A percentile compares a stretch with the other conserved stretches of the same genome.
Evolutionary conservation across 2,329 filamentous ascomycete genomes (phyloP).

Genomic region (Ophiognomonia clavigignenti-juglandacearum): DNA sequence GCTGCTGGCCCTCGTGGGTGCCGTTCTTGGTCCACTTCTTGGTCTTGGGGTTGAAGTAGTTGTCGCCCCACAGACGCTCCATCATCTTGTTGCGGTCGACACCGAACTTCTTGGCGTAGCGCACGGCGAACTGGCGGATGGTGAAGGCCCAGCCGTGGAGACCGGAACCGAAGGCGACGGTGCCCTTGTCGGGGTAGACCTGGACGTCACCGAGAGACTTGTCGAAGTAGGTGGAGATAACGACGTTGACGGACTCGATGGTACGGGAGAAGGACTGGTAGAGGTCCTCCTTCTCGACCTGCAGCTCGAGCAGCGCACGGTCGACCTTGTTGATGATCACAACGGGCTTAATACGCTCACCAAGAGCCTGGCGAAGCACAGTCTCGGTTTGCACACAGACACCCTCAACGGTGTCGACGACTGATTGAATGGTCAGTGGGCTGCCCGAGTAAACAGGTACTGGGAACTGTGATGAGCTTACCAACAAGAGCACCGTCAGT

Average conservation of each 20-base stretch:
- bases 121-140: slow-evolving; percentile 90
- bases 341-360: slow-evolving; percentile 99
- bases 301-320: slow-evolving; percentile 96
- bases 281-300: slow-evolving; percentile 97
- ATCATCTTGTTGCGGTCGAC: slow-evolving; percentile 99
- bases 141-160: slow-evolving; percentile 99
- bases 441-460: too few species aligned
- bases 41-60: slow-evolving; percentile 99
- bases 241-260: slow-evolving; percentile 99
- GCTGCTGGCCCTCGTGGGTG: slow-evolving; percentile 76
- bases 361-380: slow-evolving; percentile 95
- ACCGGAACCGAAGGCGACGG: slow-evolving; percentile 98
- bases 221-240: slow-evolving; percentile 99
- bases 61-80: slow-evolving; percentile 99
- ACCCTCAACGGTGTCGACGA: slow-evolving; percentile 99
- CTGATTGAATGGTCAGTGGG: slow-evolving; percentile 28
- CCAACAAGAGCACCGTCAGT: slow-evolving; percentile 95
- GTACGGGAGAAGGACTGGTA: slow-evolving; percentile 99
- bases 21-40: slow-evolving; percentile 98
- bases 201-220: slow-evolving; percentile 95
- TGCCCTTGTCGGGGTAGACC: slow-evolving; percentile 97
- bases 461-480: neutral
- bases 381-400: slow-evolving; percentile 99
- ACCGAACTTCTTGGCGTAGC: slow-evolving; percentile 99
- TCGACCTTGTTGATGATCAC: slow-evolving; percentile 99